Base-by-base conservation (phyloP, 1,139 yeast genomes). In the Candida labiduridarum region DNA sequence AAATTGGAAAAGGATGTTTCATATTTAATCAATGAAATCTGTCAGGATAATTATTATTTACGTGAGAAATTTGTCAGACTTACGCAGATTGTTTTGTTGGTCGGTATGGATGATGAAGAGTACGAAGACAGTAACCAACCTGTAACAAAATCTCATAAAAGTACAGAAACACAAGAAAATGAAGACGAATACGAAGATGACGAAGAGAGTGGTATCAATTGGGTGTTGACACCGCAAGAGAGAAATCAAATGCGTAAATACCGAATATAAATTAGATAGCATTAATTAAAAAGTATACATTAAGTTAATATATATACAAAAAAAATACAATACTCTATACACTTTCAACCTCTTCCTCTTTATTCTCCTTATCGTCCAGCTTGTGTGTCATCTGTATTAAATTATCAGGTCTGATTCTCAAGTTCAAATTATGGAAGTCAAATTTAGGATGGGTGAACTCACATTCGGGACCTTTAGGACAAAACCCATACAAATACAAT, bases 41-140 rank as follows among this genome's bases (percentile, higher is more conserved):
- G 68, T 76, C 82, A 65, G 64, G 84, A 65, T 71, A 74, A 84
- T 59, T 94, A 90, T 66, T 81, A 80, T 44, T 71, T 91, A 59
- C 76, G 97, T 55, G 94, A 89, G 53, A 82, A 83, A 60, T 94
- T 92, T 63, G 78, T 87, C 2, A 77, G 90, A 52, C 84, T 90
- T 2, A 90, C 96, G 0, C 98, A 92, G 65, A 78, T 92, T 44
- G 87, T 90, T 9, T 80, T 89, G 72, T 73, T 90, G 44, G 75
- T 91, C 39, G 95, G 96, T 2, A 79, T 90, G 73, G 97, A 90
- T 58, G 94, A 88, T 53, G 94, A 86, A 49, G 96, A 88, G 58
- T 76, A 76, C 50, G 78, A 72, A 43, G 71, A 74, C 56, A 71
- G 75, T 51, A 59, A 63, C 33, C 63, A 63, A 40, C 65, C 59